Evolutionary conservation across 2,329 filamentous ascomycete species (phyloP).

Genomic region (Colletotrichum sp.): DNA sequence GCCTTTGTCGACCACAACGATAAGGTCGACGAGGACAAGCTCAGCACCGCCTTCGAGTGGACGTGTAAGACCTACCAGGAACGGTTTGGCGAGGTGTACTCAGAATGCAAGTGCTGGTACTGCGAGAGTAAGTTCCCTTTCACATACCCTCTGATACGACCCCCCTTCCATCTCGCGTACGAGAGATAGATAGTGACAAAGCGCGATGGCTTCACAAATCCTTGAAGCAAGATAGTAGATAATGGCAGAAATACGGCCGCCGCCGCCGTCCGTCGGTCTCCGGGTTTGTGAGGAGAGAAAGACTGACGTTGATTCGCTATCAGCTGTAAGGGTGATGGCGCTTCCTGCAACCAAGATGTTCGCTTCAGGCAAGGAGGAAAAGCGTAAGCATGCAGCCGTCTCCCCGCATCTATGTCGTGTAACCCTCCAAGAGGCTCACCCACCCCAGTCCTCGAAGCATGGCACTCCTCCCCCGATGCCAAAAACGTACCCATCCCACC

Average conservation of each 20-base stretch:
- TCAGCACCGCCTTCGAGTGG: conserved; percentile 70
- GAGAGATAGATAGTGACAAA: neutral
- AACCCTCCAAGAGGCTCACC: neutral
- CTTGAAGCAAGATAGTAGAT: neutral
- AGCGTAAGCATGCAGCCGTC: conserved; percentile 28
- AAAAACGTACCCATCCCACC: conserved; percentile 50
- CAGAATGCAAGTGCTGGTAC: conserved; percentile 78
- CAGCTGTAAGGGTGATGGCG: conserved; percentile 61
- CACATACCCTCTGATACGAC: neutral
- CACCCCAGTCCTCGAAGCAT: conserved; percentile 32
- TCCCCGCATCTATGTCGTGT: neutral
- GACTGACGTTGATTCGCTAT: neutral
- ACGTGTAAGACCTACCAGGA: conserved; percentile 71
- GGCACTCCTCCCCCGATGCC: conserved; percentile 46
- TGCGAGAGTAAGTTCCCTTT: conserved; percentile 60
- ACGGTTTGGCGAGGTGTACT: conserved; percentile 66
- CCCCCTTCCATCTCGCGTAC: neutral
- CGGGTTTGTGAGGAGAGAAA: neutral
- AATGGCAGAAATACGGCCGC: neutral
- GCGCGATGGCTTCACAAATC: neutral
- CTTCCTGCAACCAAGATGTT: conserved; percentile 51
- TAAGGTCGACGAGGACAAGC: conserved; percentile 73
- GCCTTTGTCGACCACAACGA: conserved; percentile 82
- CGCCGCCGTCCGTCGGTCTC: neutral
- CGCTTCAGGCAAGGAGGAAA: conserved; percentile 47